Evolutionary conservation across 1,139 yeast genomes (phyloP).

Genomic region (Hyphopichia fennica): DNA sequence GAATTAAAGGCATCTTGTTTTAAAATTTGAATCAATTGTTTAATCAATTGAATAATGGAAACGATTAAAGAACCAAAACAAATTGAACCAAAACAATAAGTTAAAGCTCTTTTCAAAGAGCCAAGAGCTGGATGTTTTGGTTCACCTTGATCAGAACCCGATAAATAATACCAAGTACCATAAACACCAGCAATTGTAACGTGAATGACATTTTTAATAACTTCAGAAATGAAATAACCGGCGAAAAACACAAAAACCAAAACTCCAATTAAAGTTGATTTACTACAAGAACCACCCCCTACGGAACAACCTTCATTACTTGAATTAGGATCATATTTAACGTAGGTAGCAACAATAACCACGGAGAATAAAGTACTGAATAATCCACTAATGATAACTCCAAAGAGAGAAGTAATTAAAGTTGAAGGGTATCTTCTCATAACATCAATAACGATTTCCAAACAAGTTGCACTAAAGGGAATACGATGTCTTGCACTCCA

Average conservation of each 20-base stretch:
- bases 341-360: conserved; percentile 73
- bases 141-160: conserved; percentile 75
- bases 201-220: conserved; percentile 80
- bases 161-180: conserved; percentile 89
- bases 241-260: conserved; percentile 77
- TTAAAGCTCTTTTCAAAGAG: conserved; percentile 77
- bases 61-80: conserved; percentile 87
- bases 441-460: conserved; percentile 73
- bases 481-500: conserved; percentile 73
- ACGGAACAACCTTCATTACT: conserved; percentile 38
- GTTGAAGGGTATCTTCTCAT: conserved; percentile 73
- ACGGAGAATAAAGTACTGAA: conserved; percentile 66
- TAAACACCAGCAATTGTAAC: conserved; percentile 82
- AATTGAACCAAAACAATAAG: conserved; percentile 87
- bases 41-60: conserved; percentile 66
- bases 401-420: conserved; percentile 60
- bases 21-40: conserved; percentile 48
- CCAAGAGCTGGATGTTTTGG: conserved; percentile 82
- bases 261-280: conserved; percentile 64
- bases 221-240: conserved; percentile 84
- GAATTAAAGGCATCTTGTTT: conserved; percentile 55
- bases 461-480: conserved; percentile 70
- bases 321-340: conserved; percentile 56
- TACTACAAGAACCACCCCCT: conserved; percentile 67
- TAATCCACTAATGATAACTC: conserved; percentile 63